Evolutionary conservation across 768 basidiomycete genomes (phyloP).

Genomic region (Lenzites betulinus): DNA sequence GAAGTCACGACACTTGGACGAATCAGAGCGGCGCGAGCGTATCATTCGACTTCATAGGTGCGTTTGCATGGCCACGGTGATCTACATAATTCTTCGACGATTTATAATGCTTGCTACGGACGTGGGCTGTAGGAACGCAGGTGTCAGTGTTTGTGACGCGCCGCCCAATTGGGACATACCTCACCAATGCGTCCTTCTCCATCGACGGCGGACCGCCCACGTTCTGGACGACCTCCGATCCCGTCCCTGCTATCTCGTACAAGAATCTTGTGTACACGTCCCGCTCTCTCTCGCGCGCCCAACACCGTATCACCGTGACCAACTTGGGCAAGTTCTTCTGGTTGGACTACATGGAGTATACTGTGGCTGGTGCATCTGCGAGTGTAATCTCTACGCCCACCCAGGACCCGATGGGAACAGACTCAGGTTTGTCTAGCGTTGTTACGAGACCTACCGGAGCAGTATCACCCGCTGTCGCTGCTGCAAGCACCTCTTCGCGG

Average conservation of each 20-base stretch:
- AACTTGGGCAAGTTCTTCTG: constrained; percentile 14
- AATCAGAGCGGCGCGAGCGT: constrained; percentile 17
- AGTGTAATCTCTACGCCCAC: background rate
- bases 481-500: background rate
- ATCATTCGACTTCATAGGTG: constrained; percentile 15
- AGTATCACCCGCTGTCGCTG: background rate
- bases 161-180: constrained; percentile 12
- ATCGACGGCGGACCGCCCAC: constrained; percentile 13
- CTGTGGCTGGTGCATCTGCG: background rate
- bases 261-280: constrained; percentile 14
- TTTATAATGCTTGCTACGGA: too few relatives aligned
- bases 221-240: constrained; percentile 5
- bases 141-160: constrained; percentile 12
- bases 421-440: too few relatives aligned
- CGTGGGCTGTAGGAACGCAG: constrained; percentile 11
- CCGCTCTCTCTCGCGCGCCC: background rate
- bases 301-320: constrained; percentile 13
- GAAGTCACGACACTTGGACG: constrained; percentile 15
- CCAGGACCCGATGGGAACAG: too few relatives aligned
- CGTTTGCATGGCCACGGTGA: too few relatives aligned
- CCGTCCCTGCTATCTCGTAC: constrained; percentile 5
- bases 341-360: constrained; percentile 14
- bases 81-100: too few relatives aligned
- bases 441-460: background rate
- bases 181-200: constrained; percentile 17